Evolutionary conservation across 2,329 filamentous ascomycete species (phyloP), one percentile per base, ranked within the genome.

Genomic region (Fusarium brachygibbosum): DNA sequence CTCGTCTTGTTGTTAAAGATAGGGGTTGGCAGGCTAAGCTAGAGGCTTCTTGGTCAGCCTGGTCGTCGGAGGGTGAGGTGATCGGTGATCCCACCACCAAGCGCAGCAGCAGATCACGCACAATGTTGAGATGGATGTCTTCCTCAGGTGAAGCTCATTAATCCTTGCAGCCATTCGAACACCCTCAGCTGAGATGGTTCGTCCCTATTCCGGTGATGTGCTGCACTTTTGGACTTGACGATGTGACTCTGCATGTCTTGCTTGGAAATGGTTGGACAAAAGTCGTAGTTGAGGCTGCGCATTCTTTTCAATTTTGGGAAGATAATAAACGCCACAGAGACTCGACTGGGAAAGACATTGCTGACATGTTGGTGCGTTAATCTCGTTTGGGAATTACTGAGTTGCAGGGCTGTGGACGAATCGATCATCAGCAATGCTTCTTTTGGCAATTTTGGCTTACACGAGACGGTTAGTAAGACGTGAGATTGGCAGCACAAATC

Each of bases 71-170:
- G 62, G 70, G 72, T 74, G 72, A 74, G 68, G 64, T 71, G 72
- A 74, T 74, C 58, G 45, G 42, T 69, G 59, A 74, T 68, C 62
- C 71, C 66, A 75, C 69, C 61, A 74, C 63, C 55, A 74, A 57
- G 40, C 63, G 45, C 34, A 61, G 60, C 71, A 66, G 46, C 63
- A 57, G 67, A 70, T 55, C 63, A 68, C 64, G 49, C 53, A 31
- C 40, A 68, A 52, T 66, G 55, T 61, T 68, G 40, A 70, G 44
- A 65, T 53, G 23, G 44, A 65, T 53, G 23, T 25, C 61, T 58
- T 64, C 56, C 50, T 48, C 55, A 61, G 51, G 44, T 29, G 48
- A 56, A 60, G 49, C 31, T 55, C 40, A 35, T 38, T 29, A 67
- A 70, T 32, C 56, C 53, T 58, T 73, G 55, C 32, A 55, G 32